phyloP scores from a whole-genome alignment of 1,139 yeast species.

The Sugiyamaella sp. region DNA sequence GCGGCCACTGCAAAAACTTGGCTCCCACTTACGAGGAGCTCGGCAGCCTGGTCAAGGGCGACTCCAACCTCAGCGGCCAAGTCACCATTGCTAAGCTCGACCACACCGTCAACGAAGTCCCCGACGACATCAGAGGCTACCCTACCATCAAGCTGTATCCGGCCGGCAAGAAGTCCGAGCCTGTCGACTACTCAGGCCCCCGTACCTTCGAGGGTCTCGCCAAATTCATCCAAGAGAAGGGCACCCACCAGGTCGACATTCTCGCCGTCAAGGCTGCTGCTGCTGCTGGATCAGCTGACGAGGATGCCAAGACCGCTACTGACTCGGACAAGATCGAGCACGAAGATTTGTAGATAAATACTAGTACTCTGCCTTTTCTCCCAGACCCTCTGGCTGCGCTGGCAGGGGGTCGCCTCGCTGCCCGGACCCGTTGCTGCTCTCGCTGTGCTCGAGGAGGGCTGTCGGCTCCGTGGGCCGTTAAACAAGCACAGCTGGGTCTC shows the following conservation, averaged over 20 bases:
- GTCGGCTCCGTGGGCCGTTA: background rate
- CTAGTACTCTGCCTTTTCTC: background rate
- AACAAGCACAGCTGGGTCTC: background rate
- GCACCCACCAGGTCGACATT: constrained; percentile 63
- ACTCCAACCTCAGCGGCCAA: constrained; percentile 46
- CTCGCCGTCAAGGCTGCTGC: constrained; percentile 40
- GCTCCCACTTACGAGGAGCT: constrained; percentile 92
- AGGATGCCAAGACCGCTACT: constrained; percentile 43
- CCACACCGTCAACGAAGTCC: constrained; percentile 87
- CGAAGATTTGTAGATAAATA: constrained; percentile 26
- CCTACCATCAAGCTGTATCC: constrained; percentile 93
- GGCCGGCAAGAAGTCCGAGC: constrained; percentile 80
- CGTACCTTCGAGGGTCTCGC: constrained; percentile 78
- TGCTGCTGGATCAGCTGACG: constrained; percentile 41
- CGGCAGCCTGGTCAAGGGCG: constrained; percentile 64
- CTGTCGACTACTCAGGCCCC: constrained; percentile 66
- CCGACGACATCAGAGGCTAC: constrained; percentile 81
- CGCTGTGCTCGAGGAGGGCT: constrained; percentile 7
- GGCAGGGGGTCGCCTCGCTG: too few species aligned
- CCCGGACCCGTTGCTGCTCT: constrained; percentile 14
- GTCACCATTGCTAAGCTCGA: constrained; percentile 85
- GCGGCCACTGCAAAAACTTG: constrained; percentile 97
- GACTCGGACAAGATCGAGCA: constrained; percentile 22
- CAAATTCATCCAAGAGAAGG: constrained; percentile 66
- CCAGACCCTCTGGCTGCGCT: too few species aligned